phyloP scores from a whole-genome alignment of 2,329 filamentous ascomycete species.

The Pestalotiopsis sp. region DNA sequence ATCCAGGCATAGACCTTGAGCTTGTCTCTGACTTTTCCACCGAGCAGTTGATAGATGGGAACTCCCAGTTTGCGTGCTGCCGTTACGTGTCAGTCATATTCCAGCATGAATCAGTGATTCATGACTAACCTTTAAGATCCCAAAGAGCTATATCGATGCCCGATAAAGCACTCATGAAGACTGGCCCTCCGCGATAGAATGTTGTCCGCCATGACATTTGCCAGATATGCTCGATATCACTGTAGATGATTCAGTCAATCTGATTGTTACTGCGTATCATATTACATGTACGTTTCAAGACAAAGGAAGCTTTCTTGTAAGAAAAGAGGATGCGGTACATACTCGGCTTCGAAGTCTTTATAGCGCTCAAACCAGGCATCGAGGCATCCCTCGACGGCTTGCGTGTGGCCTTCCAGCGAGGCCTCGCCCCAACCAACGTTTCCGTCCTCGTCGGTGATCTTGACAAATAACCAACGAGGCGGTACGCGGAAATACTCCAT shows the following conservation, averaged over 20 bases:
- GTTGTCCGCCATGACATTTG: conserved; percentile 70
- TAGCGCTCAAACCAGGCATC: conserved; percentile 67
- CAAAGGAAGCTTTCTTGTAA: rapidly evolving
- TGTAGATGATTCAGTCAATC: conserved; percentile 29
- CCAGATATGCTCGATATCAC: conserved; percentile 82
- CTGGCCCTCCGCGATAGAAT: conserved; percentile 78
- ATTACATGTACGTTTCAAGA: too few species aligned
- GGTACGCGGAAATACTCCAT: conserved; percentile 78
- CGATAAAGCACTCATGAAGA: conserved; percentile 78
- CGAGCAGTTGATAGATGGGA: conserved; percentile 73
- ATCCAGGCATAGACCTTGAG: conserved; percentile 80
- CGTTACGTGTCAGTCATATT: background rate
- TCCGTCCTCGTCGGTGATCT: conserved; percentile 69
- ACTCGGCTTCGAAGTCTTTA: conserved; percentile 72
- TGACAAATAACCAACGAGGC: conserved; percentile 78
- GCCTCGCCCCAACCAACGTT: conserved; percentile 75
- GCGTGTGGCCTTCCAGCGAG: conserved; percentile 72
- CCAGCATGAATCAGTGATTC: background rate
- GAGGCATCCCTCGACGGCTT: conserved; percentile 74
- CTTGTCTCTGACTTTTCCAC: conserved; percentile 72
- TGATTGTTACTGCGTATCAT: too few species aligned
- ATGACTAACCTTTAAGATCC: conserved; percentile 66
- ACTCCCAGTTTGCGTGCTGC: conserved; percentile 55
- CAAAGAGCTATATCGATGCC: conserved; percentile 81
- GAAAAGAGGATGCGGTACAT: conserved; percentile 17